Conservation (phyloP, 352 stramenopile genomes). For the Stramenopiles sp. region DNA sequence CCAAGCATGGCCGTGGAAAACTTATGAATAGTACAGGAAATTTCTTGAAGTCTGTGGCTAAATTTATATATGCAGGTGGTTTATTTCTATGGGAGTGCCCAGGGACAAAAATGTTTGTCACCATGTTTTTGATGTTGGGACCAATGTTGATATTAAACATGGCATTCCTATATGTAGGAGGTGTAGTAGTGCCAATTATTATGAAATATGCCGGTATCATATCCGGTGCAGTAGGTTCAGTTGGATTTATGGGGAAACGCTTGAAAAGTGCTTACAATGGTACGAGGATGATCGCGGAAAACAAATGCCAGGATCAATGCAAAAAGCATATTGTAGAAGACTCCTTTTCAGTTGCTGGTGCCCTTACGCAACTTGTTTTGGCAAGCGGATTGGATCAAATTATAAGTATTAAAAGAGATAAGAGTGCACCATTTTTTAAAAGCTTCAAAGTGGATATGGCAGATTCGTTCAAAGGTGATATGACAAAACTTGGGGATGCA, state of each 20-base stretch:
- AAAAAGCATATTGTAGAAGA: conserved; percentile 3
- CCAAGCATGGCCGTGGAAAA: not conserved
- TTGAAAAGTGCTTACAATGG: not conserved
- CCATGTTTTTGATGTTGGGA: not conserved
- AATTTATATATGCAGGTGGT: not conserved
- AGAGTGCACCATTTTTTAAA: conserved; percentile 1
- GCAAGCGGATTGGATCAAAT: not conserved
- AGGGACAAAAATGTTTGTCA: not conserved
- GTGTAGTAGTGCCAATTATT: not conserved
- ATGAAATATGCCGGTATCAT: not conserved
- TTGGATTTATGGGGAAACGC: not conserved
- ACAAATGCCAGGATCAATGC: not conserved
- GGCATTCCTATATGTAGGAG: not conserved
- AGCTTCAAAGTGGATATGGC: not conserved
- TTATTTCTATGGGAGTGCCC: not conserved
- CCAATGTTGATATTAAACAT: not conserved
- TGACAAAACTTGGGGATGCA: not conserved
- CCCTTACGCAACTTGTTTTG: not conserved
- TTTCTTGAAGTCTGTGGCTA: not conserved
- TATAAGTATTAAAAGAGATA: not conserved
- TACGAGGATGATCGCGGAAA: not conserved
- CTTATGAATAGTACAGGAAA: not conserved
- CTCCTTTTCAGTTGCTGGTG: not conserved
- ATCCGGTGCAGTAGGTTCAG: not conserved
- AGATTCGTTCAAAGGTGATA: not conserved